Evolutionary conservation across 208 protist species (phyloP).

Genomic region (Leishmania braziliensis): DNA sequence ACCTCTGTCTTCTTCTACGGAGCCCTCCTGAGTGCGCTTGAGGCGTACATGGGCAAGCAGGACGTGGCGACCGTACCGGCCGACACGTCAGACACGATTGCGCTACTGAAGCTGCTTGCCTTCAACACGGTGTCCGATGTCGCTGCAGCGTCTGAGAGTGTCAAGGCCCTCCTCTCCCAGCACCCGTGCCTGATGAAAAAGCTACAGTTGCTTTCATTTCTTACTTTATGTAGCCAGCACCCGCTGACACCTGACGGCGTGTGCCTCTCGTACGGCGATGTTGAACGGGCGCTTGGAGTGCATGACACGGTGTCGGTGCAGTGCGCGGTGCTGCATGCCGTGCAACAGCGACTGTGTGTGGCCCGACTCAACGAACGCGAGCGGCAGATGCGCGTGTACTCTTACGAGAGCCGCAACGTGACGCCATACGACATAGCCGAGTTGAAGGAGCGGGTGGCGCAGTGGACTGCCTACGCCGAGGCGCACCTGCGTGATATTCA

Average conservation of each 20-base stretch:
- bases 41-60: conserved; percentile 11
- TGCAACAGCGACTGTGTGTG: conserved; percentile 44
- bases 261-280: conserved; percentile 34
- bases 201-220: conserved; percentile 47
- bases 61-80: background rate
- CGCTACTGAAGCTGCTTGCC: conserved; percentile 27
- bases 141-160: conserved; percentile 3
- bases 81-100: conserved; percentile 2
- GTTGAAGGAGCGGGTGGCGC: conserved; percentile 39
- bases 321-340: conserved; percentile 46
- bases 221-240: conserved; percentile 34
- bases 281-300: conserved; percentile 27
- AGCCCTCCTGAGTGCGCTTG: conserved; percentile 22
- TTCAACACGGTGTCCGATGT: conserved; percentile 9
- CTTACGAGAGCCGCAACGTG: conserved; percentile 50
- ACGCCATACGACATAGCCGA: conserved; percentile 23
- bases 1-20: conserved; percentile 60
- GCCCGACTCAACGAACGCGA: conserved; percentile 50
- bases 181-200: conserved; percentile 30
- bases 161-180: conserved; percentile 24
- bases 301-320: conserved; percentile 33
- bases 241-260: conserved; percentile 8
- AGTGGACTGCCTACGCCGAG: conserved; percentile 36
- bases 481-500: conserved; percentile 39
- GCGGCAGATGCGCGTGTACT: conserved; percentile 37